phyloP scores from a whole-genome alignment of 1,284 basidiomycete species.

The Cryptococcus deneoformans region DNA sequence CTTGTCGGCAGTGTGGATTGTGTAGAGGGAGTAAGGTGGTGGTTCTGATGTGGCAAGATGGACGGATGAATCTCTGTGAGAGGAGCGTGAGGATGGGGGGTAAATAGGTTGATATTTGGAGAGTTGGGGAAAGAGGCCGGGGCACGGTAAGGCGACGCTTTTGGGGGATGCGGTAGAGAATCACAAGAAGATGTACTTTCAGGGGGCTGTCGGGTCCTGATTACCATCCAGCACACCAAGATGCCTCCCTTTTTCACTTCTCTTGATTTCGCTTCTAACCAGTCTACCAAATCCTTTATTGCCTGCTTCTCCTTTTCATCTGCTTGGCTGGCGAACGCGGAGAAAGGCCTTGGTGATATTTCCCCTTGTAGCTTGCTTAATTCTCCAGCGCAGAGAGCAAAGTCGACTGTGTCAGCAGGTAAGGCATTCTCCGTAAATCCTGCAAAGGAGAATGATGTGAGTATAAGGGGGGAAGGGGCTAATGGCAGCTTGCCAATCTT shows the following conservation, averaged over 20 bases:
- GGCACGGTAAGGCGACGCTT: slow-evolving; percentile 1
- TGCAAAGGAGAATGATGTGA: slow-evolving; percentile 21
- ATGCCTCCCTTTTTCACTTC: slow-evolving; percentile 21
- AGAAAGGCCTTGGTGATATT: slow-evolving; percentile 5
- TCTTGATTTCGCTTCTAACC: slow-evolving; percentile 15
- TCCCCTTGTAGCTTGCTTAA: slow-evolving; percentile 15
- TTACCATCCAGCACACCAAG: slow-evolving; percentile 13
- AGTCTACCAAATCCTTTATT: slow-evolving; percentile 15
- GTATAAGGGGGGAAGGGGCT: slow-evolving; percentile 4
- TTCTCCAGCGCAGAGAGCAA: slow-evolving; percentile 16
- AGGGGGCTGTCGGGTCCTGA: slow-evolving; percentile 6
- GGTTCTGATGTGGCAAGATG: neutral
- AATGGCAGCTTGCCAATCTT: slow-evolving; percentile 7
- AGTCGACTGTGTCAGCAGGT: slow-evolving; percentile 15
- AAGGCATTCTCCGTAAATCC: slow-evolving; percentile 13
- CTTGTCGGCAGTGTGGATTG: slow-evolving; percentile 2
- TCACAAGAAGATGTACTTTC: neutral
- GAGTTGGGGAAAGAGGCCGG: slow-evolving; percentile 1
- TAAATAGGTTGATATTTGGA: neutral
- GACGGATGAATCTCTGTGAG: slow-evolving; percentile 9
- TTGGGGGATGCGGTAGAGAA: neutral
- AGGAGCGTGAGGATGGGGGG: neutral
- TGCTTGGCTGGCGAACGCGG: slow-evolving; percentile 8
- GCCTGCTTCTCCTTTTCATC: slow-evolving; percentile 17
- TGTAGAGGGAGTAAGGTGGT: neutral